These are phyloP conservation scores for Solanum chmielewskii DNA, from an alignment of 257 asterid species.

Conservation along the genomic window DNA sequence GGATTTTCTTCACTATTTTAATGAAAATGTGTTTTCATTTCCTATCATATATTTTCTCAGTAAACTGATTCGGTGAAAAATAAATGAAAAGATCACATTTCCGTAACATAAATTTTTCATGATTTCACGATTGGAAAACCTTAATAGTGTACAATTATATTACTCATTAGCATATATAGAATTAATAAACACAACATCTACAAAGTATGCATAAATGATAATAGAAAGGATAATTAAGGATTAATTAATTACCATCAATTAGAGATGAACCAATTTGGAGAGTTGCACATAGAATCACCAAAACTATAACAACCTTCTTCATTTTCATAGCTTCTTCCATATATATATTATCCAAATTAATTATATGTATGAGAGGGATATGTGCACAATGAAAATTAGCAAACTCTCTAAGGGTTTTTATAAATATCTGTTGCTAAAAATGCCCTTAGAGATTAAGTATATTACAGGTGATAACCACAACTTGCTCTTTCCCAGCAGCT, in stretches of 20 bases:
- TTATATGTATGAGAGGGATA: neutral
- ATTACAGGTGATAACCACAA: neutral
- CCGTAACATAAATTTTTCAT: too few species aligned
- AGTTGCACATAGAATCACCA: neutral
- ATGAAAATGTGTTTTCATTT: rapidly evolving
- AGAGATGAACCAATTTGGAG: constrained; percentile 4
- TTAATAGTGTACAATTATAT: too few species aligned
- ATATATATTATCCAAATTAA: neutral
- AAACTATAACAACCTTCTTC: neutral
- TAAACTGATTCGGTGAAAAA: too few species aligned
- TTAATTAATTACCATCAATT: constrained; percentile 1
- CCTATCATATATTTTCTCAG: too few species aligned
- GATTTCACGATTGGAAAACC: neutral
- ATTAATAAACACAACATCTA: neutral
- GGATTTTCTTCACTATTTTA: neutral
- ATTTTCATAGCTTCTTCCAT: neutral
- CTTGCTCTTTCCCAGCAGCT: neutral
- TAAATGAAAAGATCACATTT: too few species aligned
- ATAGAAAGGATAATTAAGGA: neutral
- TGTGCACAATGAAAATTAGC: neutral
- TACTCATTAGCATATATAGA: neutral
- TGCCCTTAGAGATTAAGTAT: neutral
- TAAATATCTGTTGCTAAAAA: neutral
- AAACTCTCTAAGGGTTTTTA: neutral
- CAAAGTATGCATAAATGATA: neutral